Base-by-base conservation (phyloP, 164 flowering plant species). In the Aristolochia contorta region DNA sequence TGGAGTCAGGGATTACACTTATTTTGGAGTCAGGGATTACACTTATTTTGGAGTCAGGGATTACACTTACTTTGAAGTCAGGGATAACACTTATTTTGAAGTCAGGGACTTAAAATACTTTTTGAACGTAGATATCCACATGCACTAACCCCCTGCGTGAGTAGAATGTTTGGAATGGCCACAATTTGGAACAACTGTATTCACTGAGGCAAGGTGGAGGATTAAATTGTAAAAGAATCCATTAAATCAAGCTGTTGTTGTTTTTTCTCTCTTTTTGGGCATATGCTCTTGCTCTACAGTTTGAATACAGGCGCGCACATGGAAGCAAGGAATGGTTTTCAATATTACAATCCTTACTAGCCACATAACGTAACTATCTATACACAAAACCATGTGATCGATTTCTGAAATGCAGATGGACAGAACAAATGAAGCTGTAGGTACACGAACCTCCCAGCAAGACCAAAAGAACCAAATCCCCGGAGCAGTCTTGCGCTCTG, bases 261-360 rank as follows among this genome's bases (percentile, higher is more conserved):
- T 49, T 8, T 37, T 37, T 37, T 10, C 7, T 37, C 7, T 37
- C 7, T 59, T 49, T 13, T 43, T 37, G 3, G 9, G 43, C 43
- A 45, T 21, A 47, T 47, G 57, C 65, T 61, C 65, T 55, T 67
- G 25, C 43, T 57, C 61, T 60, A 67, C 54, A 62, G 16, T 67
- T 61, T 19, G 16, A 23, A 16, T 66, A 57, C 56, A 53, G 15
- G 43, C 22, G 54, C 47, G 60, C 54, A 14, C 52, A 59, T 41
- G 58, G 43, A 58, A 22, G 58, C 57, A 51, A 62, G 58, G 61
- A 50, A 30, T 51, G 37, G 25, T n/a, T 27, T n/a, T 21, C 41
- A n/a, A 62, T 57, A 52, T 51, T 57, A 57, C 58, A 67, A 67
- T 54, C 50, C 66, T 62, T 61, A 67, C 66, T 41, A 64, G 50